Evolutionary conservation across 129 eudicot species (phyloP).

Genomic region (Helianthus tuberosus): DNA sequence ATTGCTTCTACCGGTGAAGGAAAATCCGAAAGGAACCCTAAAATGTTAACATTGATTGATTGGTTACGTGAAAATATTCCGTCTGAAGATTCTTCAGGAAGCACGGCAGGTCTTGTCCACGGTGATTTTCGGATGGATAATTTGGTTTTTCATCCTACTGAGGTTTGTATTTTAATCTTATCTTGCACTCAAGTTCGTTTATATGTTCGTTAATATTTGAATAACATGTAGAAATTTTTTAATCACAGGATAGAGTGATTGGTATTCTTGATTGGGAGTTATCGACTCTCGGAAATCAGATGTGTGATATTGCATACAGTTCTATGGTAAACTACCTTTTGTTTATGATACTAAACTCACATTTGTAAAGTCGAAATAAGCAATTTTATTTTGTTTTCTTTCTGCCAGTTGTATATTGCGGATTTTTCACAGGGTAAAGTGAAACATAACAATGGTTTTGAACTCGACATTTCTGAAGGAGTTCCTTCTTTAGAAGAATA

Average conservation of each 20-base stretch:
- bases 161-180: conserved; percentile 44
- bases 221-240: not conserved
- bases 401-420: conserved; percentile 64
- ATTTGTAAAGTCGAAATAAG: not conserved
- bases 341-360: not conserved
- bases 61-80: conserved; percentile 89
- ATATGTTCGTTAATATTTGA: not conserved
- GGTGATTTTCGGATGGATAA: conserved; percentile 99
- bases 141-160: conserved; percentile 89
- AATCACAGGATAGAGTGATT: conserved; percentile 90
- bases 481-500: conserved; percentile 79
- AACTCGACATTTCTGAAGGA: conserved; percentile 76
- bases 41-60: conserved; percentile 66
- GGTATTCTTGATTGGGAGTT: conserved; percentile 98
- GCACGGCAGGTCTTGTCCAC: conserved; percentile 83
- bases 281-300: conserved; percentile 96
- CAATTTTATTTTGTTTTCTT: not conserved
- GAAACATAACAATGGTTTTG: conserved; percentile 59
- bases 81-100: conserved; percentile 80
- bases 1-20: conserved; percentile 91
- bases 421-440: conserved; percentile 52
- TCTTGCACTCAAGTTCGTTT: not conserved
- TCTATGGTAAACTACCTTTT: conserved; percentile 61
- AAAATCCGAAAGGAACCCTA: conserved; percentile 84
- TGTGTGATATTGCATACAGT: conserved; percentile 96